Evolutionary conservation across 768 basidiomycete genomes (phyloP), one percentile per base, ranked within the genome.

Genomic region (Piloderma croceum): DNA sequence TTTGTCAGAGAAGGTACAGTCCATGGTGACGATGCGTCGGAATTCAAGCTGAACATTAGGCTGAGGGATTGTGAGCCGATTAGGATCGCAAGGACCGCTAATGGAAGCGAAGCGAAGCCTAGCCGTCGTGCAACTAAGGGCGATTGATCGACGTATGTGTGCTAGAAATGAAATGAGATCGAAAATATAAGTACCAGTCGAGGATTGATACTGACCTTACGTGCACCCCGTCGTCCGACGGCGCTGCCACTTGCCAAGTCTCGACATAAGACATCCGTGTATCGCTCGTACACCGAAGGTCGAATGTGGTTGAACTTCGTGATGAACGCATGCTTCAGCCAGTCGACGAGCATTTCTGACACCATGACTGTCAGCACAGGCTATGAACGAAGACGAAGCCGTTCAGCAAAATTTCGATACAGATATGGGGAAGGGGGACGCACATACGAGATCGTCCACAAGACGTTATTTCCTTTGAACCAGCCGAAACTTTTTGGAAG

Each of bases 301-400:
- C 93, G 81, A 34, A 99, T 93, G 54, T 98, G 94, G 52, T 99
- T 99, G 69, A 98, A 98, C 61, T 99, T 99, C 37, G 93, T 94
- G 53, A 99, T 98, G 65, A 98, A 99, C 7, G 93, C 94, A 54
- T 99, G 96, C 60, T 99, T 99, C 37, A 98, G 71, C 94, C 94
- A 99, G 59, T 99, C 96, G 9, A 99, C 96, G 10, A 87, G 60
- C 75, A 90, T 86, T 60, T 99, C 96, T 2, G 91, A 94, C 4
- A 81, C 55, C 60, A 98, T 71, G 3, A 99, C 96, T 2, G 88
- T 86, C 36, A 97, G 49, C 2, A 94, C 91, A 17, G 96, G 96
- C 92, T 96, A 52, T 13, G 21, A 41, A 36, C 19, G 31, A 18
- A 39, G 22, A 11, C 24, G 31, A 36, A 41, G 27, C 15, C 19